Conservation (phyloP, 2,329 filamentous ascomycete species). For the Talaromyces atroroseus region DNA sequence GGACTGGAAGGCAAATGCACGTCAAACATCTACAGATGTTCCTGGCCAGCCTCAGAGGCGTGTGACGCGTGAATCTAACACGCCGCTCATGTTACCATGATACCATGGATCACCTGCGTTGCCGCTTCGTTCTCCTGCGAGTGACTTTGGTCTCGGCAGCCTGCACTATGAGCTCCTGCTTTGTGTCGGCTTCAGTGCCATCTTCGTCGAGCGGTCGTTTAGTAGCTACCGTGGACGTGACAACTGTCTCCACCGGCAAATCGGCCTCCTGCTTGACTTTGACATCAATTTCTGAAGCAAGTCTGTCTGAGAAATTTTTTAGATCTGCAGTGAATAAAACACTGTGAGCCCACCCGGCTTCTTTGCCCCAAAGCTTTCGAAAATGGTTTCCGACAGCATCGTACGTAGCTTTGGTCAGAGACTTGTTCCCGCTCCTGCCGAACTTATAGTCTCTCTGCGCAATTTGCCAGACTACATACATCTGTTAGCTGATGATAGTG, state of each 20-base stretch:
- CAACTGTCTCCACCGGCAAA: constrained; percentile 23
- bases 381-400: constrained; percentile 89
- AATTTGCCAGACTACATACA: constrained; percentile 77
- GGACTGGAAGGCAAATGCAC: not conserved
- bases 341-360: constrained; percentile 96
- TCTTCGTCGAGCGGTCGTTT: constrained; percentile 22
- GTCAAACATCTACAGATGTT: not conserved
- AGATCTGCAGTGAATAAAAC: constrained; percentile 94
- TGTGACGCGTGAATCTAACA: not conserved
- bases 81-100: not conserved
- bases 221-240: constrained; percentile 22
- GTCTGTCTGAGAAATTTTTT: constrained; percentile 69
- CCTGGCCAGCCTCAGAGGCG: not conserved
- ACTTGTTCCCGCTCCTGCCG: constrained; percentile 73
- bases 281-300: constrained; percentile 37
- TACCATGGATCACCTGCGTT: not conserved
- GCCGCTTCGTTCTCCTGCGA: constrained; percentile 12
- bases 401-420: constrained; percentile 82
- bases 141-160: constrained; percentile 5
- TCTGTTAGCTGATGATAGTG: constrained; percentile 3
- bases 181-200: constrained; percentile 12
- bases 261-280: constrained; percentile 28
- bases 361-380: constrained; percentile 78
- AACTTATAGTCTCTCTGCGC: constrained; percentile 94
- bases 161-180: constrained; percentile 7